These are phyloP conservation scores for Heliamphora pulchella DNA, from an alignment of 179 eudicot genomes.

Conservation along the genomic window DNA sequence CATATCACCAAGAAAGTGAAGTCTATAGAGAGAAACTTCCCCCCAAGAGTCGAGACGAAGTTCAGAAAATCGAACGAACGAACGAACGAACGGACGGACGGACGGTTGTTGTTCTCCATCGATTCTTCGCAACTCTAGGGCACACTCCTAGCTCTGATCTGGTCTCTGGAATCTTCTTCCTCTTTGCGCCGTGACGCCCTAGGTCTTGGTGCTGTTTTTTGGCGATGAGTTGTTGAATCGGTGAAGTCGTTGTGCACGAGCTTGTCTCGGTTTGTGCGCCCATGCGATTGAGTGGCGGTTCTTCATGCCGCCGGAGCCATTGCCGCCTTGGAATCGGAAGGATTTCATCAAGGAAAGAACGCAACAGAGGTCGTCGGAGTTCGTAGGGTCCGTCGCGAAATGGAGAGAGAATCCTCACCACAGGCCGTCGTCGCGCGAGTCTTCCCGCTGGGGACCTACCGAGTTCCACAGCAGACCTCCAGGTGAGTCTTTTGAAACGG, in stretches of 20 bases:
- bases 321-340: conserved; percentile 88
- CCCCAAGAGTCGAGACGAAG: too few species aligned
- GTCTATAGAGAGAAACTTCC: conserved; percentile 5
- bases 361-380: conserved; percentile 34
- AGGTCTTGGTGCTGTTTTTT: background rate
- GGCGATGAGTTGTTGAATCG: background rate
- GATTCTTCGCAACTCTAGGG: conserved; percentile 9
- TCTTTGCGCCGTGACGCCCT: background rate
- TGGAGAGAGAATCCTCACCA: conserved; percentile 57
- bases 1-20: background rate
- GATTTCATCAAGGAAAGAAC: conserved; percentile 56
- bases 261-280: background rate
- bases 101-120: background rate
- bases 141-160: background rate
- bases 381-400: conserved; percentile 23
- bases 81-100: background rate
- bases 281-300: conserved; percentile 15
- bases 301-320: conserved; percentile 94
- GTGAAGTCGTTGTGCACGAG: background rate
- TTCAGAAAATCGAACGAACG: background rate
- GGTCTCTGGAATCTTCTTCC: background rate
- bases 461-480: conserved; percentile 51
- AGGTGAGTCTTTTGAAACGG: conserved; percentile 34
- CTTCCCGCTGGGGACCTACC: conserved; percentile 41
- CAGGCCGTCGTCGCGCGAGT: conserved; percentile 28